Evolutionary conservation across 352 stramenopile species (phyloP).

Genomic region (Phytopythium montanum): DNA sequence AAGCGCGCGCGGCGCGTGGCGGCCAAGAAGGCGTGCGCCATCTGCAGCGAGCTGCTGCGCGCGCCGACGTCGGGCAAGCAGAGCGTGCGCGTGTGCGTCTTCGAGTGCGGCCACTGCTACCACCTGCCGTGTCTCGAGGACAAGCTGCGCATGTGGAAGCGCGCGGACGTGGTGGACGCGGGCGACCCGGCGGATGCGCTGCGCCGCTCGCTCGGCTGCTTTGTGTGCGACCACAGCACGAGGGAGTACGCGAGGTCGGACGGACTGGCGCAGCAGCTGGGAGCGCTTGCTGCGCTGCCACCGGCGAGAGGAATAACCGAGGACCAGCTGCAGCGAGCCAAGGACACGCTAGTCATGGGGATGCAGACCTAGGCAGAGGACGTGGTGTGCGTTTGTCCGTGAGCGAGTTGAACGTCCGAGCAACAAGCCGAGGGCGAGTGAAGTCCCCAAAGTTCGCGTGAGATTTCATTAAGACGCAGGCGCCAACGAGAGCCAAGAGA

Average conservation of each 20-base stretch:
- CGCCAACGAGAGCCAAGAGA: background rate
- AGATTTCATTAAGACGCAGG: slow-evolving; percentile 66
- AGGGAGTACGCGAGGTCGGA: slow-evolving; percentile 46
- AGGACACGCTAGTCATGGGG: slow-evolving; percentile 47
- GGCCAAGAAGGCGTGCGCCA: slow-evolving; percentile 50
- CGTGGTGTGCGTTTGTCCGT: background rate
- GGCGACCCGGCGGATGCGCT: slow-evolving; percentile 38
- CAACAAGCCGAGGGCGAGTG: slow-evolving; percentile 21
- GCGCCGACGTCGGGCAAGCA: slow-evolving; percentile 42
- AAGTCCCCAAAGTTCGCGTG: slow-evolving; percentile 83
- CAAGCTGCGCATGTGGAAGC: slow-evolving; percentile 88
- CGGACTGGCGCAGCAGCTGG: slow-evolving; percentile 33
- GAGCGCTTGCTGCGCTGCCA: slow-evolving; percentile 23
- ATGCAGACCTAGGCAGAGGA: slow-evolving; percentile 21
- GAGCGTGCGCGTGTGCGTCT: slow-evolving; percentile 65
- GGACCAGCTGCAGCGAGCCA: slow-evolving; percentile 67
- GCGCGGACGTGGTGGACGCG: slow-evolving; percentile 40
- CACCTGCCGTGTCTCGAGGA: slow-evolving; percentile 78
- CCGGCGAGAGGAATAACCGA: slow-evolving; percentile 55
- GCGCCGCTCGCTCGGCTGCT: slow-evolving; percentile 58
- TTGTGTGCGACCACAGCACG: slow-evolving; percentile 80
- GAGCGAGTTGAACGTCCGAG: background rate
- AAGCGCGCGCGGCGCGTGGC: slow-evolving; percentile 62
- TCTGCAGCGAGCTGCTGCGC: slow-evolving; percentile 61
- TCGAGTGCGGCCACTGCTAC: slow-evolving; percentile 83